Conservation (phyloP, 495 filamentous ascomycete genomes). For the Aspergillus hancockii region DNA sequence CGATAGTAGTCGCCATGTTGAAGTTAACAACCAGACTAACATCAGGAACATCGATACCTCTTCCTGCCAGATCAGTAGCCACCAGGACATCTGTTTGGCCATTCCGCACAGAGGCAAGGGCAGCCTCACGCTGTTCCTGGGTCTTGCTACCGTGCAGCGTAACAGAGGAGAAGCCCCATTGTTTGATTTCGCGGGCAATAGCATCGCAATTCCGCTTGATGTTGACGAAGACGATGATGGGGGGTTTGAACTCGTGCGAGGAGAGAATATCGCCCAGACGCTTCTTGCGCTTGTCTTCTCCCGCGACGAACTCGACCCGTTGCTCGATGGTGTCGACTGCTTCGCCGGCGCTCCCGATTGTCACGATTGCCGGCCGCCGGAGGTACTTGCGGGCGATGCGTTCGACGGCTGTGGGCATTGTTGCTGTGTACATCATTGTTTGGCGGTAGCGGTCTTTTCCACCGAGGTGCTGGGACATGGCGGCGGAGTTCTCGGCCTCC, state of each 20-base stretch:
- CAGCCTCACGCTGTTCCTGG: constrained; percentile 96
- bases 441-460: constrained; percentile 90
- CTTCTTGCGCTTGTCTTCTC: constrained; percentile 98
- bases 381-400: constrained; percentile 96
- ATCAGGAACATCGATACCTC: constrained; percentile 97
- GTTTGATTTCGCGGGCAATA: constrained; percentile 91
- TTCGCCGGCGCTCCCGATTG: constrained; percentile 91
- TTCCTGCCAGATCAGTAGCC: constrained; percentile 91
- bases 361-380: constrained; percentile 89
- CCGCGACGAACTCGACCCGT: constrained; percentile 86
- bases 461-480: constrained; percentile 81
- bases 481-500: constrained; percentile 81
- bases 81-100: constrained; percentile 87
- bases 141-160: constrained; percentile 95
- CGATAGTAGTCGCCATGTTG: constrained; percentile 95
- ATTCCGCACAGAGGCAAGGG: constrained; percentile 79
- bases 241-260: constrained; percentile 82
- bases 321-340: constrained; percentile 99
- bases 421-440: constrained; percentile 99
- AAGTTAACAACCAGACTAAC: constrained; percentile 96
- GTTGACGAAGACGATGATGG: constrained; percentile 99
- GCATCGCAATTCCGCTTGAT: constrained; percentile 99
- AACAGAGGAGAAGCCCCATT: constrained; percentile 87
- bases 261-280: constrained; percentile 87
- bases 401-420: constrained; percentile 92